These are phyloP conservation scores for Zygoascus flipseniorum DNA, from an alignment of 805 yeast genomes.

Conservation along the genomic window DNA sequence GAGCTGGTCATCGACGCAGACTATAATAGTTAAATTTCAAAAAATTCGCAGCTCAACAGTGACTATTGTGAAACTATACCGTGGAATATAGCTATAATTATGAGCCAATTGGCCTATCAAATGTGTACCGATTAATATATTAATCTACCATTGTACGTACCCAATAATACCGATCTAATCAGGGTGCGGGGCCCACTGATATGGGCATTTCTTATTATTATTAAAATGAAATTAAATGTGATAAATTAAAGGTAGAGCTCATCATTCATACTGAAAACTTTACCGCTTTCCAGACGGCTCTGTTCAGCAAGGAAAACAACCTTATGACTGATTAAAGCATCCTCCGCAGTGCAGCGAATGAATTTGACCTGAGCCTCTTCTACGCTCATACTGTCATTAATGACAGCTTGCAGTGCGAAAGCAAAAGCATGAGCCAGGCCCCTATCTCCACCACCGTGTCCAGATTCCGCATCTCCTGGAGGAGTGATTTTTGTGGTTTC, in stretches of 20 bases:
- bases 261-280: slow-evolving; percentile 3
- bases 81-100: no score
- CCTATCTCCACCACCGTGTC: slow-evolving; percentile 23
- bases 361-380: slow-evolving; percentile 14
- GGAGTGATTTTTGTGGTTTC: slow-evolving; percentile 8
- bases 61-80: no score
- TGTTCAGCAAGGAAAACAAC: slow-evolving; percentile 22
- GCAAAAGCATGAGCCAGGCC: slow-evolving; percentile 22
- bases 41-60: no score
- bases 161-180: no score
- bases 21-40: no score
- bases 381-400: slow-evolving; percentile 8
- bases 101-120: no score
- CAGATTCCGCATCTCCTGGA: slow-evolving; percentile 15
- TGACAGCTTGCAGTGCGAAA: slow-evolving; percentile 14
- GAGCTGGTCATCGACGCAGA: no score
- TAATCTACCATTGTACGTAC: no score
- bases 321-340: slow-evolving; percentile 16
- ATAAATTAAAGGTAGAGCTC: background rate
- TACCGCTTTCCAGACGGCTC: slow-evolving; percentile 10
- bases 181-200: no score
- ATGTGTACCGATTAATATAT: no score
- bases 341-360: slow-evolving; percentile 20
- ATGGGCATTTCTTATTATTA: no score
- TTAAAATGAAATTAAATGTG: no score